A percentile compares a stretch with the other conserved stretches of the same genome.
These are phyloP conservation scores for Pueraria montana DNA, from an alignment of 306 rosid genomes.

Conservation along the genomic window DNA sequence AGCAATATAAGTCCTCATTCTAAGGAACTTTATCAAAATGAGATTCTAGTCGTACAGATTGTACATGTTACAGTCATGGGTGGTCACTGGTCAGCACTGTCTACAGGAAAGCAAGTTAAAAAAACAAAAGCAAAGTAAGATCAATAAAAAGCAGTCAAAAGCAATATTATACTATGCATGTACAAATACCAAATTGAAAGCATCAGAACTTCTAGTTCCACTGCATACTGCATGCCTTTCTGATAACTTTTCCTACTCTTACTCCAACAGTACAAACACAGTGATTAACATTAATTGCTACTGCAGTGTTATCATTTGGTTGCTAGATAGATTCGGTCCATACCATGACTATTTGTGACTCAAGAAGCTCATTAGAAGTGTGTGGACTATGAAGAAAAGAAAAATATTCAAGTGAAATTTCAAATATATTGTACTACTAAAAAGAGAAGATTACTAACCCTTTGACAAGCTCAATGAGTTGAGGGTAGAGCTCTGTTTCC, in stretches of 20 bases:
- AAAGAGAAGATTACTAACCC: conserved; percentile 77
- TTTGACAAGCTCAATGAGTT: conserved; percentile 83
- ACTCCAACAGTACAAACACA: not conserved
- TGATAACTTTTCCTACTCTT: not conserved
- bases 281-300: not conserved
- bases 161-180: conserved; percentile 32
- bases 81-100: conserved; percentile 18
- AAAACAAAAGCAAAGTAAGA: conserved; percentile 44
- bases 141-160: conserved; percentile 58
- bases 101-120: conserved; percentile 42
- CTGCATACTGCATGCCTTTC: not conserved
- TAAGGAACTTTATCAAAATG: conserved; percentile 26
- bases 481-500: conserved; percentile 86
- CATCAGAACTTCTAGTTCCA: not conserved
- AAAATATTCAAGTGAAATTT: conserved; percentile 19
- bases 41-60: conserved; percentile 25
- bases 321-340: not conserved
- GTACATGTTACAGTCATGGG: conserved; percentile 42
- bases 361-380: not conserved
- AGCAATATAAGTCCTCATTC: conserved; percentile 24
- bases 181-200: not conserved
- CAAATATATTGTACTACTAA: not conserved
- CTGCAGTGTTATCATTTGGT: not conserved
- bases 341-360: not conserved
- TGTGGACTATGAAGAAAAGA: not conserved